Evolutionary conservation across 1,284 basidiomycete genomes (phyloP), one percentile per base, ranked within the genome.

Genomic region (Meira miltonrushii): DNA sequence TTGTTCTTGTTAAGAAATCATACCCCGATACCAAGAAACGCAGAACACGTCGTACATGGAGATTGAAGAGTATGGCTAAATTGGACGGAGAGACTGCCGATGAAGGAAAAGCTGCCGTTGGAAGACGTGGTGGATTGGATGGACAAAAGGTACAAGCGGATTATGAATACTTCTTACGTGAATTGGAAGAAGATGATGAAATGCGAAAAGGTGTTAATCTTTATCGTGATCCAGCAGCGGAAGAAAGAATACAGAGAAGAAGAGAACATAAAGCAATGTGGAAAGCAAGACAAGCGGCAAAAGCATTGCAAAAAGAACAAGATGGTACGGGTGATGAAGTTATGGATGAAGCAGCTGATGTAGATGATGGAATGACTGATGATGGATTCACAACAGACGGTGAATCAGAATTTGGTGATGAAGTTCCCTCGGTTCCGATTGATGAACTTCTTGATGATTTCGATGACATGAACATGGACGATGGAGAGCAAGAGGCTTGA

Each of bases 11-110:
- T 65, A 89, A 90, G 82, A 98, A 98, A 84, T 85, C 90, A 59
- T 98, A 96, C 80, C 95, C 93, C 51, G 90, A 94, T 80, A 82
- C 92, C 51, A 81, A 93, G 68, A 96, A 95, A 84, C 95, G 95
- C 84, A 86, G 83, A 76, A 88, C 86, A 80, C 80, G 88, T 13
- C 84, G 94, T 55, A 85, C 82, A 68, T 98, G 94, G 94, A 87
- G 87, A 79, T 83, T 98, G 69, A 85, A 88, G 71, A 91, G 88
- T 69, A 97, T 98, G 59, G 93, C 91, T 64, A 96, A 94, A 80
- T 92, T 96, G 78, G 91, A 89, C 38, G 83, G 83, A 41, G 59
- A 64, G 0, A 65, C 67, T 9, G 37, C 17, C 13, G 68, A 67
- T 44, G 66, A 70, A 15, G 89, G 85, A 15, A 83, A 89, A 49